Conservation (phyloP, 192 early-diverging fungal genomes). For the Mortierella claussenii region DNA sequence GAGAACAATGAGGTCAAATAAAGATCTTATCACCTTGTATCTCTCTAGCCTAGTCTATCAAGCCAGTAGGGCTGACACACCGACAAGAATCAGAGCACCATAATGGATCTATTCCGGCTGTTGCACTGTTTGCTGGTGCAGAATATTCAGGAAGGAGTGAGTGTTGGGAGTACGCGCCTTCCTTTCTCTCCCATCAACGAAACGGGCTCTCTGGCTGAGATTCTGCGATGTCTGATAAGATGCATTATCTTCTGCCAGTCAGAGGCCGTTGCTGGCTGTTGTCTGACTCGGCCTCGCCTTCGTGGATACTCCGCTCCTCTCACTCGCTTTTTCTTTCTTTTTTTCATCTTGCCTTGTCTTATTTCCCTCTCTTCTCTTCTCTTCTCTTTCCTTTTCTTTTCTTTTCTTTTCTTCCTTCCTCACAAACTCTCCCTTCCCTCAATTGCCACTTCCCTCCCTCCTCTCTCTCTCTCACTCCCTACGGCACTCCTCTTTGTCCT, state of each 20-base stretch:
- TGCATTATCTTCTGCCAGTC: conserved; percentile 32
- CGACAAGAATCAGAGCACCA: too few species aligned
- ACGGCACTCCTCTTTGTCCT: not conserved
- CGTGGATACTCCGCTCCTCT: not conserved
- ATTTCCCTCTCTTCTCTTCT: conserved; percentile 2
- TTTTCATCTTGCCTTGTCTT: not conserved
- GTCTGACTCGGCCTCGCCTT: too few species aligned
- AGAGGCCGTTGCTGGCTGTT: conserved; percentile 2
- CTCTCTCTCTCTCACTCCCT: not conserved
- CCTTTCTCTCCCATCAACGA: too few species aligned
- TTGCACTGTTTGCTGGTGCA: too few species aligned
- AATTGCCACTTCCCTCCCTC: not conserved
- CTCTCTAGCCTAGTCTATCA: too few species aligned
- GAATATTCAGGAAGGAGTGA: too few species aligned
- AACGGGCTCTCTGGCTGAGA: conserved; percentile 15
- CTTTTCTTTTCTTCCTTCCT: not conserved
- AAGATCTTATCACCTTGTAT: too few species aligned
- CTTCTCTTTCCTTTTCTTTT: not conserved
- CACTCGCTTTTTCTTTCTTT: conserved; percentile 5
- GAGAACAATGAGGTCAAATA: too few species aligned
- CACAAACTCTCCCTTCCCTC: not conserved
- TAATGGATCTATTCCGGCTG: too few species aligned
- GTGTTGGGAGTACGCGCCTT: too few species aligned
- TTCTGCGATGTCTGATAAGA: conserved; percentile 26
- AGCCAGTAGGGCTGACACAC: too few species aligned